These are phyloP conservation scores for Crithidia expoeki DNA, from an alignment of 208 protist genomes.

Conservation along the genomic window DNA sequence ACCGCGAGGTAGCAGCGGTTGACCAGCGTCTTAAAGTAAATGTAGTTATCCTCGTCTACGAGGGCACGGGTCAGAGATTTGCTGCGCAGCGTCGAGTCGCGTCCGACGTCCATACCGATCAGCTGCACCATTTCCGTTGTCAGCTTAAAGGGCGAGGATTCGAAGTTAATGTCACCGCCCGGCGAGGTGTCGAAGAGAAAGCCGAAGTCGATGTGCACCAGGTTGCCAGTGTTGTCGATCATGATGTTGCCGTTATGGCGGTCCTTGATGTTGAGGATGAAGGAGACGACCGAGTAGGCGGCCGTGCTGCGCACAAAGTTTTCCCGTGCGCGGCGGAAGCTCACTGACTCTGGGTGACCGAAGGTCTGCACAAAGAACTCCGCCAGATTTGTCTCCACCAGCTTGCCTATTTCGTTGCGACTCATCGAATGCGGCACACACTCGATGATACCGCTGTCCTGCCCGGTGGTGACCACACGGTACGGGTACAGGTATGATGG, in stretches of 20 bases:
- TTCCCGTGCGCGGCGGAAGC: constrained; percentile 85
- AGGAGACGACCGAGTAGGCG: constrained; percentile 94
- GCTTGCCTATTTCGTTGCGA: constrained; percentile 91
- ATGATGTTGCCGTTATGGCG: constrained; percentile 97
- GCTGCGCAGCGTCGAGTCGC: constrained; percentile 58
- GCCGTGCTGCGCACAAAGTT: constrained; percentile 94
- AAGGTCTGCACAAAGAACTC: constrained; percentile 94
- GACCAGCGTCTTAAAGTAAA: constrained; percentile 78
- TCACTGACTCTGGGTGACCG: constrained; percentile 77
- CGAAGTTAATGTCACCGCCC: constrained; percentile 95
- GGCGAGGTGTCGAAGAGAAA: constrained; percentile 96
- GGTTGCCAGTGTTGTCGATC: constrained; percentile 87
- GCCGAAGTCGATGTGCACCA: constrained; percentile 98
- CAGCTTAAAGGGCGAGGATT: constrained; percentile 94
- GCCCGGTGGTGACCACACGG: constrained; percentile 89
- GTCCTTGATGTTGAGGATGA: constrained; percentile 96
- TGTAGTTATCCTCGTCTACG: constrained; percentile 84
- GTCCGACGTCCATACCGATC: constrained; percentile 84
- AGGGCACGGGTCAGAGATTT: constrained; percentile 65
- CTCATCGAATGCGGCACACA: constrained; percentile 86
- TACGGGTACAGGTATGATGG: constrained; percentile 93
- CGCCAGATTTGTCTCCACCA: constrained; percentile 86
- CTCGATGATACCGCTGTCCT: constrained; percentile 93
- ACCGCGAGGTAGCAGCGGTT: constrained; percentile 87
- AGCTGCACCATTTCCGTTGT: constrained; percentile 92